Evolutionary conservation across 2,329 filamentous ascomycete species (phyloP).

Genomic region (Rhinocladiella mackenziei): DNA sequence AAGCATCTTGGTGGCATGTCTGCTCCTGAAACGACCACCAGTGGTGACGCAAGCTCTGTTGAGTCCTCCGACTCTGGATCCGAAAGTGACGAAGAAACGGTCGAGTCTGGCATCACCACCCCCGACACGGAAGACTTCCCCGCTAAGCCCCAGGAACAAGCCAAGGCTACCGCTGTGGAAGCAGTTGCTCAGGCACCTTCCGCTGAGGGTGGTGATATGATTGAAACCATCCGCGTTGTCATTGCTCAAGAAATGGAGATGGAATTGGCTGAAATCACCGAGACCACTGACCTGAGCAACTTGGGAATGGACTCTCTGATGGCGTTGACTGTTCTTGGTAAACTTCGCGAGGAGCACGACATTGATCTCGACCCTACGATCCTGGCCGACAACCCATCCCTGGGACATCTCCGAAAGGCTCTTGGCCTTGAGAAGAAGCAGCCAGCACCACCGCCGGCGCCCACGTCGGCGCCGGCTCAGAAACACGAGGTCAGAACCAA

Average conservation of each 20-base stretch:
- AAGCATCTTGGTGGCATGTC: slow-evolving; percentile 44
- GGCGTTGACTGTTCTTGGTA: slow-evolving; percentile 44
- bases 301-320: slow-evolving; percentile 47
- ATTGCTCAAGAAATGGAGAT: slow-evolving; percentile 45
- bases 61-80: slow-evolving; percentile 28
- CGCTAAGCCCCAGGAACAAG: slow-evolving; percentile 19
- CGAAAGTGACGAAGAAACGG: slow-evolving; percentile 28
- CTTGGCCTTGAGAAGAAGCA: slow-evolving; percentile 40
- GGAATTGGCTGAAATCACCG: slow-evolving; percentile 39
- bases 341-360: slow-evolving; percentile 42
- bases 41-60: slow-evolving; percentile 32
- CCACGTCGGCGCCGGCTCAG: slow-evolving; percentile 25
- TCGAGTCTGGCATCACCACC: slow-evolving; percentile 31
- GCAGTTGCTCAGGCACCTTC: slow-evolving; percentile 34
- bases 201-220: slow-evolving; percentile 37
- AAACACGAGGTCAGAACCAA: slow-evolving; percentile 29
- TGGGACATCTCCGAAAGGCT: slow-evolving; percentile 39
- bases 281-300: slow-evolving; percentile 40
- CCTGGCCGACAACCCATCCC: slow-evolving; percentile 42
- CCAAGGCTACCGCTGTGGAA: slow-evolving; percentile 31
- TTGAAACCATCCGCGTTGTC: slow-evolving; percentile 40
- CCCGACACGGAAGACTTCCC: slow-evolving; percentile 31
- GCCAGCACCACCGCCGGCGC: slow-evolving; percentile 18
- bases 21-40: slow-evolving; percentile 19
- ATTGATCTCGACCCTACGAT: slow-evolving; percentile 43